Percentiles rank a stretch among this genome's conserved stretches.
These are phyloP conservation scores for Rostrohypoxylon terebratum DNA, from an alignment of 495 filamentous ascomycete species.

Conservation along the genomic window DNA sequence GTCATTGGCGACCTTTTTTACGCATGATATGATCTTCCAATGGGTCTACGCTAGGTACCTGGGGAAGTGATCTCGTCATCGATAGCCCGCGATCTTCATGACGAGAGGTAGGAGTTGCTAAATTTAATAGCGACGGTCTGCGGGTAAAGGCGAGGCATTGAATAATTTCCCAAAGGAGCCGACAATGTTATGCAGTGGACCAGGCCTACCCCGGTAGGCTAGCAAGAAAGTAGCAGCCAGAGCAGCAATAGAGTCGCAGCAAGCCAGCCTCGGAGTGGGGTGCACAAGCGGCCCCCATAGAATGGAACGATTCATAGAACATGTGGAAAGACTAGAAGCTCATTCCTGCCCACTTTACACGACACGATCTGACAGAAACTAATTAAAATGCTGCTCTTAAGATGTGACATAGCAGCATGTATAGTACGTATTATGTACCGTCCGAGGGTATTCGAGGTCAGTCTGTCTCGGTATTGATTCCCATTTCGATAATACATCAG, in stretches of 20 bases:
- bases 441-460: slow-evolving; percentile 28
- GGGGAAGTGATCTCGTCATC: slow-evolving; percentile 54
- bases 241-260: neutral
- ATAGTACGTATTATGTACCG: neutral
- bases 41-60: slow-evolving; percentile 38
- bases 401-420: slow-evolving; percentile 19
- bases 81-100: slow-evolving; percentile 58
- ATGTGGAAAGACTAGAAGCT: slow-evolving; percentile 50
- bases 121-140: slow-evolving; percentile 47
- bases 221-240: slow-evolving; percentile 2
- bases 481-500: slow-evolving; percentile 22
- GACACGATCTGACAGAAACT: slow-evolving; percentile 40
- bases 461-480: slow-evolving; percentile 27
- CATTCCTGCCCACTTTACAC: slow-evolving; percentile 35
- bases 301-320: slow-evolving; percentile 58
- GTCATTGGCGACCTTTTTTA: neutral
- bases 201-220: slow-evolving; percentile 38
- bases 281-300: slow-evolving; percentile 37
- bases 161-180: slow-evolving; percentile 61
- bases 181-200: slow-evolving; percentile 56
- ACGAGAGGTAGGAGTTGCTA: slow-evolving; percentile 55
- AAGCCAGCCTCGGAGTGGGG: slow-evolving; percentile 37
- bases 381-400: slow-evolving; percentile 35
- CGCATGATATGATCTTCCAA: slow-evolving; percentile 45
- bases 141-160: slow-evolving; percentile 54